Evolutionary conservation across 208 protist genomes (phyloP).

Genomic region (Leishmania aethiopica): DNA sequence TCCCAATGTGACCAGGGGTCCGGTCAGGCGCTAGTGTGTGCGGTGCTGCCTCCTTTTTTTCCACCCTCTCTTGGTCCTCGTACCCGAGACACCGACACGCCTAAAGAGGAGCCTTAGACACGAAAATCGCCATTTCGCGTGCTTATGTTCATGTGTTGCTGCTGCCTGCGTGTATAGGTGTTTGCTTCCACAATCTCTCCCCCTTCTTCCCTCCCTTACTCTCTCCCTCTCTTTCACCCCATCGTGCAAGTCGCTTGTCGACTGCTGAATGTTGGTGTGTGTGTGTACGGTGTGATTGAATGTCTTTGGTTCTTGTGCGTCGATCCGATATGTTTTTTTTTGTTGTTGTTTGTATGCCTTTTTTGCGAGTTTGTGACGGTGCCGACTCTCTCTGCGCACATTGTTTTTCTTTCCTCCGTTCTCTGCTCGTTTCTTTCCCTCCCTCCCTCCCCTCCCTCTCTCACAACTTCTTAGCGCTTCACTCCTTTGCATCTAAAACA

Average conservation of each 20-base stretch:
- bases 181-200: not conserved
- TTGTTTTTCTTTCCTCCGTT: slow-evolving; percentile 2
- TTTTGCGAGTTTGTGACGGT: not conserved
- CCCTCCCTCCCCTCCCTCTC: not conserved
- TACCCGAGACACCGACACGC: not conserved
- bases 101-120: not conserved
- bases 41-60: not conserved
- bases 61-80: not conserved
- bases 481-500: not conserved
- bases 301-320: slow-evolving; percentile 2
- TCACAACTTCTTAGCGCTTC: not conserved
- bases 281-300: not conserved
- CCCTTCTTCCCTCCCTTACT: not conserved
- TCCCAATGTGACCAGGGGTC: not conserved
- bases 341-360: not conserved
- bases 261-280: not conserved
- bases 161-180: not conserved
- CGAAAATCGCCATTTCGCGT: not conserved
- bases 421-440: not conserved
- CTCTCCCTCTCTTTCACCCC: not conserved
- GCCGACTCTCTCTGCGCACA: not conserved
- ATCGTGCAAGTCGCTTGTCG: not conserved
- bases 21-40: not conserved
- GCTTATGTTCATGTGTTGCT: not conserved
- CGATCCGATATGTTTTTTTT: not conserved